A percentile compares a stretch with the other conserved stretches of the same genome.
These are phyloP conservation scores for Ambrosiella beaveri DNA, from an alignment of 2,329 filamentous ascomycete genomes.

Conservation along the genomic window DNA sequence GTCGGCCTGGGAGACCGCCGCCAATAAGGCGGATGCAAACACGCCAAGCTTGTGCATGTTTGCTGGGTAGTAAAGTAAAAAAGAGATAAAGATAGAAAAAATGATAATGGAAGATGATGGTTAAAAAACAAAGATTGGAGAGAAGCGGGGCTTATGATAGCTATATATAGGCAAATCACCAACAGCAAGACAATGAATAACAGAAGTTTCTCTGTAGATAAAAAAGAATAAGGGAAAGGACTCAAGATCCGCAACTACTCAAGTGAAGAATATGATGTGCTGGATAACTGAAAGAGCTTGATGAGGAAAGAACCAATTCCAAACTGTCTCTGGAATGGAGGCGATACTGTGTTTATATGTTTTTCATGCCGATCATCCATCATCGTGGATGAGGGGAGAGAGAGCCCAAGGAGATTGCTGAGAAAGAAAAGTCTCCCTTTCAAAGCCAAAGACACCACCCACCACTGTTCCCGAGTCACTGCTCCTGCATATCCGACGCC, in stretches of 20 bases:
- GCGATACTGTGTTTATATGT: neutral
- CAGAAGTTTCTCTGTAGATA: neutral
- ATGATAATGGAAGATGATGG: neutral
- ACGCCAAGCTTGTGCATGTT: constrained; percentile 11
- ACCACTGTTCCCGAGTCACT: too few relatives aligned
- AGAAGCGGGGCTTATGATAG: neutral
- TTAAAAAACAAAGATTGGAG: neutral
- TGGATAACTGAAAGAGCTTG: neutral
- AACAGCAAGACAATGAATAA: neutral
- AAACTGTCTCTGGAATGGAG: neutral
- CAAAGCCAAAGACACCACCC: too few relatives aligned
- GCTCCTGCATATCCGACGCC: too few relatives aligned
- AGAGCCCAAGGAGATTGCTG: too few relatives aligned
- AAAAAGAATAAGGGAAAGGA: neutral
- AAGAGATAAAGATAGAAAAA: neutral
- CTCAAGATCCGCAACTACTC: neutral
- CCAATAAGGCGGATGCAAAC: constrained; percentile 11
- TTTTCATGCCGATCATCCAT: neutral
- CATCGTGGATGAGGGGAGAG: neutral
- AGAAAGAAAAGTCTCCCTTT: too few relatives aligned
- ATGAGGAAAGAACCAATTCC: neutral
- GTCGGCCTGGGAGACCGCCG: constrained; percentile 7
- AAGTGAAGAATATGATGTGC: neutral
- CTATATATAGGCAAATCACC: neutral
- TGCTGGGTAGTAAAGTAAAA: neutral